Conservation (phyloP, 345 rosid species). For the Salix viminalis region DNA sequence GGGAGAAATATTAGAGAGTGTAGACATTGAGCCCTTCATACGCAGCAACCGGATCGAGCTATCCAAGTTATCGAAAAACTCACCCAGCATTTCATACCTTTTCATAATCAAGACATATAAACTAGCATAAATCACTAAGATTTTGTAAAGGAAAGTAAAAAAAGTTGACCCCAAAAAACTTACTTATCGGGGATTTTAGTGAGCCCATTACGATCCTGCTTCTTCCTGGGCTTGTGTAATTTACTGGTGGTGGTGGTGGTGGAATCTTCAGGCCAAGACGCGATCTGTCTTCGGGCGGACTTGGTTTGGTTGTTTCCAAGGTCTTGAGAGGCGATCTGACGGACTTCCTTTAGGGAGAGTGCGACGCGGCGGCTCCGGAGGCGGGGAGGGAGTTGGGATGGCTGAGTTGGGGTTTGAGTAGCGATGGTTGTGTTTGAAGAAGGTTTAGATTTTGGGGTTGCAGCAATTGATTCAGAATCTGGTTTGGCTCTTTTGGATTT, state of each 20-base stretch:
- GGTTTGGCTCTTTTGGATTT: slow-evolving; percentile 6
- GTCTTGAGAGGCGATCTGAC: slow-evolving; percentile 12
- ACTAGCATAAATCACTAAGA: neutral
- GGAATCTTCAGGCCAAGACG: slow-evolving; percentile 20
- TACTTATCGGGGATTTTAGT: slow-evolving; percentile 23
- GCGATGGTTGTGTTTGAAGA: neutral
- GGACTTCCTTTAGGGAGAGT: slow-evolving; percentile 19
- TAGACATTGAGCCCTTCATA: slow-evolving; percentile 51
- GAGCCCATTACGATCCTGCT: neutral
- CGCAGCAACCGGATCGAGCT: slow-evolving; percentile 46
- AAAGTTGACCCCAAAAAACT: neutral
- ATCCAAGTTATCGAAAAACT: slow-evolving; percentile 66
- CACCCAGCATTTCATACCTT: slow-evolving; percentile 55
- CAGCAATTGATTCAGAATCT: neutral
- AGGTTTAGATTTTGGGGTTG: slow-evolving; percentile 14
- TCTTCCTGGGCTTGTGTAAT: neutral
- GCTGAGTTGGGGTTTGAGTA: slow-evolving; percentile 22
- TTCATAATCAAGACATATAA: slow-evolving; percentile 1
- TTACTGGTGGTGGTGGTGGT: neutral
- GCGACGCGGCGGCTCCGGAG: slow-evolving; percentile 23
- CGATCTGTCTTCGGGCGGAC: slow-evolving; percentile 25
- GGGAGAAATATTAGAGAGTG: slow-evolving; percentile 46
- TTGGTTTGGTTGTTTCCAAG: neutral
- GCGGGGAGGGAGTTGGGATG: slow-evolving; percentile 17
- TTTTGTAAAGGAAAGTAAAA: neutral